Evolutionary conservation across 345 rosid species (phyloP).

Genomic region (Jatropha curcas): DNA sequence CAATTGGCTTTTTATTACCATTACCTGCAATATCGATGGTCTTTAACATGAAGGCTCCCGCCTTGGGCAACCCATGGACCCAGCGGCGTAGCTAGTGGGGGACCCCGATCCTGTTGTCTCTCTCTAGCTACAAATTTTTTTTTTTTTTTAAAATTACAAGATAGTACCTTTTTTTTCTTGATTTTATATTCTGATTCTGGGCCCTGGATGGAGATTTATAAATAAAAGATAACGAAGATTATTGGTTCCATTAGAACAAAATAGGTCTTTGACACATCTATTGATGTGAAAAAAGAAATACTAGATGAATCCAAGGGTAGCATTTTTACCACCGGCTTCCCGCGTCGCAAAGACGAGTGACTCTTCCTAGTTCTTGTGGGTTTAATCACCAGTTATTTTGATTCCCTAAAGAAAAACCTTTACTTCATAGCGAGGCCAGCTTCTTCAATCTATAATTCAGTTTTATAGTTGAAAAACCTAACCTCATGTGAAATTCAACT

Average conservation of each 20-base stretch:
- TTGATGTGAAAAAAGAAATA: neutral
- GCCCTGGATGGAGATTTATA: too few species aligned
- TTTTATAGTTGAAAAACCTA: too few species aligned
- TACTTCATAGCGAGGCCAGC: too few species aligned
- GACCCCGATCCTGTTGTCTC: too few species aligned
- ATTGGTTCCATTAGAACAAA: neutral
- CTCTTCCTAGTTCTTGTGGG: slow-evolving; percentile 1
- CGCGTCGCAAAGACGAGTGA: slow-evolving; percentile 4
- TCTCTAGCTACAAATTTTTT: too few species aligned
- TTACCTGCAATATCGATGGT: neutral
- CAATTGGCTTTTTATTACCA: neutral
- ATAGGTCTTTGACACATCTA: neutral
- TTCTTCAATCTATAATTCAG: neutral
- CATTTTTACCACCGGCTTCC: neutral
- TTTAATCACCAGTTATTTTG: slow-evolving; percentile 3
- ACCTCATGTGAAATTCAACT: too few species aligned
- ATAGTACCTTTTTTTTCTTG: too few species aligned
- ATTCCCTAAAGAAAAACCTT: neutral
- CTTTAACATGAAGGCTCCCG: neutral
- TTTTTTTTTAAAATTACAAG: neutral
- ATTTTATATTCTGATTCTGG: too few species aligned
- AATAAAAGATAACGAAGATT: neutral
- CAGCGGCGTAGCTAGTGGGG: too few species aligned
- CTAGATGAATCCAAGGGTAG: neutral
- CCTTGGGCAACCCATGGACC: neutral